Evolutionary conservation across 805 yeast genomes (phyloP), one percentile per base, ranked within the genome.

Genomic region (Starmerella floris): DNA sequence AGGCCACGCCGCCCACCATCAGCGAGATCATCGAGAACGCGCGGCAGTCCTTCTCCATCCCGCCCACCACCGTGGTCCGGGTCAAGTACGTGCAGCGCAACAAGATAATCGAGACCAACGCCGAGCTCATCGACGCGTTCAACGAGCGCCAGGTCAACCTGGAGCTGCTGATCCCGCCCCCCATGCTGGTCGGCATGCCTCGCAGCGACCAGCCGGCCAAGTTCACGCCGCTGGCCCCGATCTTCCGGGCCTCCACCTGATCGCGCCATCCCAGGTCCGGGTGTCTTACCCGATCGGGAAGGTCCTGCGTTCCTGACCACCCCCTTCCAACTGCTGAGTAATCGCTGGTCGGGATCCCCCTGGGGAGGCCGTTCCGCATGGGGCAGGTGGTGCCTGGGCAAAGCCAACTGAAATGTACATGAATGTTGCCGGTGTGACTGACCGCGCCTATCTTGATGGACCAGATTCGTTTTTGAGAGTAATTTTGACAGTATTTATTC

Each of bases 11-110:
- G 5, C 97, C 97, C 2, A 78, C 91, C 0, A 63, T 77, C 31
- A 55, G 69, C 23, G 97, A 87, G 60, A 62, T 87, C n/a, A 53
- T 84, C 11, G 82, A 80, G 43, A 85, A 84, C 56, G 84, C 83
- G 15, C 74, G 74, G 42, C 65, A 69, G 39, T 81, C 87, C 21
- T 87, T 87, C 59, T 70, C 72, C n/a, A 70, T 77, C 26, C 61
- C 65, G 15, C 46, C 53, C 8, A 60, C 60, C 41, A 52, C 58
- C 19, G 58, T 62, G 11, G 51, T 70, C 19, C 60, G 63, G 25
- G 56, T 70, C 10, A 54, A 61, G 43, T 58, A 67, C 51, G 39
- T 51, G 22, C 56, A 53, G 27, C 55, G 59, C 26, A 44, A 51
- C 5, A 43, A 42, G 4, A 50, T 65, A 9, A 46, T 74, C 15